Conservation (phyloP, 2,329 filamentous ascomycete species). For the Fusarium sp. region DNA sequence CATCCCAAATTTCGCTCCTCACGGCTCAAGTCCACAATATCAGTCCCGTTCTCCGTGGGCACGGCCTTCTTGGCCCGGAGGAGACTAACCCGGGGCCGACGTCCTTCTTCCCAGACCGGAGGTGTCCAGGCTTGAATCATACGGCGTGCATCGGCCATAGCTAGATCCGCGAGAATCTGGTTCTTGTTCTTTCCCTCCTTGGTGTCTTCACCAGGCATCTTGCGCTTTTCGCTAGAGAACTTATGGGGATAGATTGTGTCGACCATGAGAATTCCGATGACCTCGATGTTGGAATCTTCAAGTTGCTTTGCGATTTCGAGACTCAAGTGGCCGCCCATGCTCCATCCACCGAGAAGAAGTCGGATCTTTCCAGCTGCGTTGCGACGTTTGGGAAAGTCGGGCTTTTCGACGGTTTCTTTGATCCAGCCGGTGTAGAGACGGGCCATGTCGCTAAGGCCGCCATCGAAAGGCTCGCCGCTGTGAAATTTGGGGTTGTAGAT, state of each 20-base stretch:
- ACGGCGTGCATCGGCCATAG: slow-evolving; percentile 56
- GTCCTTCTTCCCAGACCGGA: slow-evolving; percentile 53
- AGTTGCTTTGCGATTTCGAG: slow-evolving; percentile 63
- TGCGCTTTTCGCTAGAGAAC: slow-evolving; percentile 28
- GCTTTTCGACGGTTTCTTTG: slow-evolving; percentile 49
- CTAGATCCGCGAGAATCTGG: slow-evolving; percentile 50
- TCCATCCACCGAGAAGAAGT: slow-evolving; percentile 68
- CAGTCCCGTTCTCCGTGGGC: slow-evolving; percentile 46
- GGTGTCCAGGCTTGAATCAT: slow-evolving; percentile 57
- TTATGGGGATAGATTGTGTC: slow-evolving; percentile 58
- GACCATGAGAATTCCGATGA: slow-evolving; percentile 65
- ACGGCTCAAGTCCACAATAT: slow-evolving; percentile 59
- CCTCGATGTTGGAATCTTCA: slow-evolving; percentile 52
- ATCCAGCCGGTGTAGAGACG: slow-evolving; percentile 61
- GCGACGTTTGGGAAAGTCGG: slow-evolving; percentile 45
- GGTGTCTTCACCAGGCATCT: slow-evolving; percentile 33
- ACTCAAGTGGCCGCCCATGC: slow-evolving; percentile 63
- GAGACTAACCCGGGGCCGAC: slow-evolving; percentile 57
- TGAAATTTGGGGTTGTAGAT: slow-evolving; percentile 67
- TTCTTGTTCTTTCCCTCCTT: slow-evolving; percentile 51
- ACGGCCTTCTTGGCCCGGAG: slow-evolving; percentile 59
- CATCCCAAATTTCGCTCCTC: slow-evolving; percentile 60
- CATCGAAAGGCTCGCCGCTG: slow-evolving; percentile 60
- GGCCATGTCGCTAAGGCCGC: slow-evolving; percentile 67
- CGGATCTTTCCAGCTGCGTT: slow-evolving; percentile 47